Conservation (phyloP, 495 filamentous ascomycete genomes). For the Trichocladium uniseriatum region DNA sequence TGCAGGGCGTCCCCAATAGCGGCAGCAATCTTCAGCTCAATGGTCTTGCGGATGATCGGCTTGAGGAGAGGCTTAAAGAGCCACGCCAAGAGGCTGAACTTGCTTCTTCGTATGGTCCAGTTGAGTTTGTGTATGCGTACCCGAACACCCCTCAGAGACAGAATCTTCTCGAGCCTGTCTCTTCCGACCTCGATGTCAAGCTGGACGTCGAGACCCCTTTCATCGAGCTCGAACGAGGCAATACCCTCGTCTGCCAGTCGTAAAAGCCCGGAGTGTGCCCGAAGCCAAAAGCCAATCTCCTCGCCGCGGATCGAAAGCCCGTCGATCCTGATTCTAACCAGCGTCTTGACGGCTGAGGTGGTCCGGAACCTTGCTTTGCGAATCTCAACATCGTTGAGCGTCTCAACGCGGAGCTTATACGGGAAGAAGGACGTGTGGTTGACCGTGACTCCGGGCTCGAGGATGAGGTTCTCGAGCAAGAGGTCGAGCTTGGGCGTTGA, state of each 20-base stretch:
- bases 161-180: slow-evolving; percentile 65
- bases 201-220: slow-evolving; percentile 76
- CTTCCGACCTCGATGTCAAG: slow-evolving; percentile 72
- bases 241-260: slow-evolving; percentile 73
- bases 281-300: slow-evolving; percentile 71
- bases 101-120: slow-evolving; percentile 65
- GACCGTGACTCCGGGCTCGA: slow-evolving; percentile 79
- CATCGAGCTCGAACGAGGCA: slow-evolving; percentile 73
- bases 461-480: slow-evolving; percentile 78
- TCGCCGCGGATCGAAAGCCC: slow-evolving; percentile 74
- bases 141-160: slow-evolving; percentile 63
- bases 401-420: slow-evolving; percentile 68
- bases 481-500: slow-evolving; percentile 76
- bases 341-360: slow-evolving; percentile 52
- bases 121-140: slow-evolving; percentile 81
- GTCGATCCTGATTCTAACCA: slow-evolving; percentile 65
- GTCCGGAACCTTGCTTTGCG: slow-evolving; percentile 68
- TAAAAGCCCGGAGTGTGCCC: slow-evolving; percentile 56
- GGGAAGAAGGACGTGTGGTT: slow-evolving; percentile 86
- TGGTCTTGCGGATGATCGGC: slow-evolving; percentile 63
- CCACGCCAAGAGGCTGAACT: slow-evolving; percentile 70
- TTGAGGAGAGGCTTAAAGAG: slow-evolving; percentile 76
- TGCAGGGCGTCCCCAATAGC: slow-evolving; percentile 60
- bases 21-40: slow-evolving; percentile 69
- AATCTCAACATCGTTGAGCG: slow-evolving; percentile 78